Evolutionary conservation across 208 protist genomes (phyloP).

Genomic region (Leishmania aethiopica): DNA sequence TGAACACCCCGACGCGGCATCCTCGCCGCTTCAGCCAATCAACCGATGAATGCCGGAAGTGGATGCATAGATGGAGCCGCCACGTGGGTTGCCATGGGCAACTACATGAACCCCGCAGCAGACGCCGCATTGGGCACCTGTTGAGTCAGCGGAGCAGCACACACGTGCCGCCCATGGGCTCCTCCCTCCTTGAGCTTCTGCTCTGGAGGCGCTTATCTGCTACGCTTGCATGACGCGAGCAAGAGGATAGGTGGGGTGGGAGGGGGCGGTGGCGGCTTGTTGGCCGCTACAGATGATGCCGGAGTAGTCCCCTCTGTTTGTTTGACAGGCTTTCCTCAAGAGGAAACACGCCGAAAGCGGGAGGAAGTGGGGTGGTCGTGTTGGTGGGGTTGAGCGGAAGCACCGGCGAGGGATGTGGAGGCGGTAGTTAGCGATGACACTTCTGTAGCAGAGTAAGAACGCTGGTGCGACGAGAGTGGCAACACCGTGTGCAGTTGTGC

Average conservation of each 20-base stretch:
- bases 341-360: neutral
- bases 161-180: neutral
- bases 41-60: neutral
- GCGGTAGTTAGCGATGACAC: neutral
- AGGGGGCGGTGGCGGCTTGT: neutral
- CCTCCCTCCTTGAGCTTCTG: neutral
- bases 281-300: neutral
- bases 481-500: neutral
- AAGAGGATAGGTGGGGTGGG: neutral
- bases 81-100: neutral
- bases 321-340: neutral
- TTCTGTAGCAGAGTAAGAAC: neutral
- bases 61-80: neutral
- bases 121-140: neutral
- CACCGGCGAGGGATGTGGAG: neutral
- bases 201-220: neutral
- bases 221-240: neutral
- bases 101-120: neutral
- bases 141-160: neutral
- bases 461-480: neutral
- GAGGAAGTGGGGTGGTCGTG: neutral
- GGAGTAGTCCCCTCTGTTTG: neutral
- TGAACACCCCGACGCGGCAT: neutral
- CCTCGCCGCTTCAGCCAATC: neutral
- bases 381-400: neutral